Base-by-base conservation (phyloP, 306 rosid species). In the Sicyos baderoa region DNA sequence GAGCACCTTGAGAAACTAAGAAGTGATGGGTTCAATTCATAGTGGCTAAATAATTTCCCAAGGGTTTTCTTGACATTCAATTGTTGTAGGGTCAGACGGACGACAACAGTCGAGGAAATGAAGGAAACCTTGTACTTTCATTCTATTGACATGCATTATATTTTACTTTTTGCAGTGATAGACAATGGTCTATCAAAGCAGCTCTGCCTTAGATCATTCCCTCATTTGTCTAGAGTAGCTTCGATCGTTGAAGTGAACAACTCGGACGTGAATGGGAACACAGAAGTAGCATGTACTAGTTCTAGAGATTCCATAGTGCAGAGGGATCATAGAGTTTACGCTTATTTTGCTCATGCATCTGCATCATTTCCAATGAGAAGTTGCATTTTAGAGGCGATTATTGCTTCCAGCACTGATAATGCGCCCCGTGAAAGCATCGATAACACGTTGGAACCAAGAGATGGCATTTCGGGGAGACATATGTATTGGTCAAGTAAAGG, bases 351-450 rank as follows among this genome's bases (percentile, higher is more conserved):
- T 48, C 79, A 57, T 77, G 74, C 74, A 22, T 73, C 58, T 68
- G 58, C 63, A 54, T 66, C 87, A 66, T 76, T 68, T 56, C 57
- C 14, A 64, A 17, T 16, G 56, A 72, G 37, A 72, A 66, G 81
- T 80, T 89, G 96, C 86, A 81, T 86, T 78, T 55, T 18, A 16
- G 63, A 52, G 68, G 84, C 96, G 47, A 65, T 89, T 54, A 37
- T 77, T 68, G 99, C 99, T 49, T 93, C 99, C 60, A 93, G 99
- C 87, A 93, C 97, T 22, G 99, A 93, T 77, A 88, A 93, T 79
- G 60, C 59, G 51, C 99, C 96, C 12, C 76, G 56, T 55, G 99
- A 93, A 82, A 88, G 94, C 80, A 85, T 93, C 72, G 70, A 17
- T 22, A 77, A 93, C 82, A 90, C 99, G 42, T 85, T 93, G 67